Percentiles rank a stretch among this genome's conserved stretches.
phyloP scores from a whole-genome alignment of 176 grass and related monocot genomes.

The Echinochloa phyllopogon region DNA sequence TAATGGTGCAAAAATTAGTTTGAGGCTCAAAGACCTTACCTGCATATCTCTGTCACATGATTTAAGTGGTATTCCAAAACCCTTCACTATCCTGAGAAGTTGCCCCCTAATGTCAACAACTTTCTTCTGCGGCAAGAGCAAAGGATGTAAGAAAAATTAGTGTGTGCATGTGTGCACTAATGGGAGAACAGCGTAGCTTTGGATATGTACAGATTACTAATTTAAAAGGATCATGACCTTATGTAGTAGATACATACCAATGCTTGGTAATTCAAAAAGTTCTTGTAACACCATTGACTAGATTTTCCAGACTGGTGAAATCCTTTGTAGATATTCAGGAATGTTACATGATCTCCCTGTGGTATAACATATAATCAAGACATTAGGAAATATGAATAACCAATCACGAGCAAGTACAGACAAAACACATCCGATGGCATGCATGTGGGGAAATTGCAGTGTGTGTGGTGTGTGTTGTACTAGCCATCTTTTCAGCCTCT shows the following conservation, averaged over 20 bases:
- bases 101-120: conserved; percentile 90
- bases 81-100: conserved; percentile 73
- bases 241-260: conserved; percentile 63
- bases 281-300: conserved; percentile 97
- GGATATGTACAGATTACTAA: conserved; percentile 25
- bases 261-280: conserved; percentile 93
- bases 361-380: conserved; percentile 34
- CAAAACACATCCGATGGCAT: conserved; percentile 14
- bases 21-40: conserved; percentile 44
- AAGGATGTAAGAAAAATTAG: conserved; percentile 22
- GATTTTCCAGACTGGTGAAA: conserved; percentile 92
- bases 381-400: conserved; percentile 7
- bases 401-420: conserved; percentile 15
- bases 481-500: too few species aligned
- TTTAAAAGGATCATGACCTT: neutral
- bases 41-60: conserved; percentile 92
- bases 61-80: conserved; percentile 78
- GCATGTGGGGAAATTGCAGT: too few species aligned
- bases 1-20: neutral
- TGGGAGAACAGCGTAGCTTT: conserved; percentile 16
- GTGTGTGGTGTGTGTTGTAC: too few species aligned
- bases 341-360: conserved; percentile 95
- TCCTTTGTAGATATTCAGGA: conserved; percentile 95
- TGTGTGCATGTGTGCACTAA: neutral
- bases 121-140: conserved; percentile 75